A percentile compares a stretch with the other conserved stretches of the same genome.
Evolutionary conservation across 2,329 filamentous ascomycete species (phyloP).

Genomic region (Pseudogymnoascus sp.): DNA sequence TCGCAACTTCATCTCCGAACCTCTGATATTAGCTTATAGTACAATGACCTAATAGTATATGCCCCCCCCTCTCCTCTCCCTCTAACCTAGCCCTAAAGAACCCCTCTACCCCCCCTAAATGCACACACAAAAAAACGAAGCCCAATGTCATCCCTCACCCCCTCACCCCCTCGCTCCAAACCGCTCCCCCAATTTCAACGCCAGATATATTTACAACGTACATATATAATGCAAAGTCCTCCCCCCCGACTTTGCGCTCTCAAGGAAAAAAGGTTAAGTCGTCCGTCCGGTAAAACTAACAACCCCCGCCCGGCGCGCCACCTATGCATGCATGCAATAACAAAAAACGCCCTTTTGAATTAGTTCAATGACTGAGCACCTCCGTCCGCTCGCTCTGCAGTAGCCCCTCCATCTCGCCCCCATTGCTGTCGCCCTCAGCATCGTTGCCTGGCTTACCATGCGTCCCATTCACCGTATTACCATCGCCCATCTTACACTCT

Average conservation of each 20-base stretch:
- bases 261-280: background rate
- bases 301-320: background rate
- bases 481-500: background rate
- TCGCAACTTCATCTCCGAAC: background rate
- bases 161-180: background rate
- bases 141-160: background rate
- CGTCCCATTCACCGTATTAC: background rate
- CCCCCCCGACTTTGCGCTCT: background rate
- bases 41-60: slow-evolving; percentile 2
- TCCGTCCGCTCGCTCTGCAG: background rate
- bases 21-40: slow-evolving; percentile 3
- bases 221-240: slow-evolving; percentile 4
- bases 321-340: slow-evolving; percentile 3
- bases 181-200: background rate
- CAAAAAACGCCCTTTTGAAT: background rate
- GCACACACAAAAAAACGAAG: background rate
- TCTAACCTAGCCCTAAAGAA: too few relatives aligned
- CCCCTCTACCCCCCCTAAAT: background rate
- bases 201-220: slow-evolving; percentile 7
- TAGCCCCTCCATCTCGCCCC: background rate
- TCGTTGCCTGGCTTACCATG: background rate
- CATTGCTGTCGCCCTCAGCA: background rate
- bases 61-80: background rate
- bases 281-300: background rate
- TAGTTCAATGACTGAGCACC: background rate